Conservation (phyloP, 441 rosid species). For the Adansonia gregorii region DNA sequence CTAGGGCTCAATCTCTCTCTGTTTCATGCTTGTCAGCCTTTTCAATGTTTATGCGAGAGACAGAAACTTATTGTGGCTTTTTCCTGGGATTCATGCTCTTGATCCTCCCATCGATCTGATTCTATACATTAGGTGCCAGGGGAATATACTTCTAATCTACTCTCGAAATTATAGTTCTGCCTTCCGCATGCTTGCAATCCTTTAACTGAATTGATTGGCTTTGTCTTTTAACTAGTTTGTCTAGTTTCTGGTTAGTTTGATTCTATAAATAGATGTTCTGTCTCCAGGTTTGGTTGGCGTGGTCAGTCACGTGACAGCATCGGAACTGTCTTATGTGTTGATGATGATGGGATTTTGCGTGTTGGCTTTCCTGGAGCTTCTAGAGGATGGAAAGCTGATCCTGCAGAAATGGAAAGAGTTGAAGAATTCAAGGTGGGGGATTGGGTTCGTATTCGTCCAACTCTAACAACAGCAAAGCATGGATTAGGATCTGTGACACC, state of each 20-base stretch:
- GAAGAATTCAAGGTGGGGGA: conserved; percentile 99
- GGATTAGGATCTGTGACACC: conserved; percentile 96
- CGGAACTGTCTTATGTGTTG: conserved; percentile 97
- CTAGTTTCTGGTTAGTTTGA: background rate
- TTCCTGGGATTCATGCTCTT: background rate
- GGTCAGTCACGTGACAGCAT: conserved; percentile 94
- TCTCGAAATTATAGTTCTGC: background rate
- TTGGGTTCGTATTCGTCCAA: conserved; percentile 98
- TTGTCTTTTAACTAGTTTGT: background rate
- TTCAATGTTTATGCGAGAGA: no score
- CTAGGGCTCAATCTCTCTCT: no score
- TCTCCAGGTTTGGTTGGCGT: conserved; percentile 93
- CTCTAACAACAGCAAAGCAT: conserved; percentile 93
- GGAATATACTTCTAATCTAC: conserved; percentile 1
- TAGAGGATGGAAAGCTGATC: conserved; percentile 99
- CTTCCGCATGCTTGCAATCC: background rate
- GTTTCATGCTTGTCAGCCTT: no score
- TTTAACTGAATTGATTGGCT: conserved; percentile 1
- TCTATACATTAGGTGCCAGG: background rate
- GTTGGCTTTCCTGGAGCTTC: conserved; percentile 99
- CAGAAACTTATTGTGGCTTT: no score
- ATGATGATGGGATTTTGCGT: conserved; percentile 97
- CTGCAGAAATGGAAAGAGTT: conserved; percentile 99
- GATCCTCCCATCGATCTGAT: background rate
- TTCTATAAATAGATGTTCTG: conserved; percentile 25